A percentile compares a stretch with the other conserved stretches of the same genome.
Evolutionary conservation across 225 moss, liverwort and hornwort species (phyloP).

Genomic region (Physcomitrium patens): DNA sequence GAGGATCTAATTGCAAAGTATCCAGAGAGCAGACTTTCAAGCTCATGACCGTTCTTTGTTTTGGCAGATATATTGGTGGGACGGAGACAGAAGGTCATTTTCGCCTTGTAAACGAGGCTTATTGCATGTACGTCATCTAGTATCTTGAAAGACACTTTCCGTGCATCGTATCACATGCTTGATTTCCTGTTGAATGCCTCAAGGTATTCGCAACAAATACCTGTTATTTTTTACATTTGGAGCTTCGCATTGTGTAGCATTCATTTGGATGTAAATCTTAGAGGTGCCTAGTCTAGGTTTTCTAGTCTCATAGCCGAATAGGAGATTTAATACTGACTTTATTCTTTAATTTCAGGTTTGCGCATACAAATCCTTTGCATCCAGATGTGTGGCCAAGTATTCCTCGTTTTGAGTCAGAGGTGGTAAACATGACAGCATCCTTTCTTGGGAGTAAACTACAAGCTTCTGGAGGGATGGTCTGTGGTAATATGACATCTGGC

Average conservation of each 20-base stretch:
- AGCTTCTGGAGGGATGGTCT: slow-evolving; percentile 86
- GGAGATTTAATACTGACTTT: slow-evolving; percentile 25
- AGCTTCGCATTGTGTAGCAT: not conserved
- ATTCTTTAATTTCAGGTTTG: slow-evolving; percentile 71
- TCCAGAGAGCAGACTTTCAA: slow-evolving; percentile 9
- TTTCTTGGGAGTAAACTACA: slow-evolving; percentile 87
- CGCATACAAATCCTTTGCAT: slow-evolving; percentile 99
- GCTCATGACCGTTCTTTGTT: slow-evolving; percentile 25
- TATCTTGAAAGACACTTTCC: not conserved
- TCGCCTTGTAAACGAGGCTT: slow-evolving; percentile 89
- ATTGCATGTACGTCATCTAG: slow-evolving; percentile 66
- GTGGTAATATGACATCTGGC: slow-evolving; percentile 99
- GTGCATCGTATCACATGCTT: not conserved
- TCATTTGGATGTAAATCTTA: not conserved
- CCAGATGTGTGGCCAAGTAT: slow-evolving; percentile 96
- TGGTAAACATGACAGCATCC: slow-evolving; percentile 95
- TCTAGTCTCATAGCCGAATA: not conserved
- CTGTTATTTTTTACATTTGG: slow-evolving; percentile 8
- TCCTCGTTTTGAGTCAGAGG: slow-evolving; percentile 95
- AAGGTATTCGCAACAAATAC: not conserved
- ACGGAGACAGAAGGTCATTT: slow-evolving; percentile 93
- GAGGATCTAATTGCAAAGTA: not conserved
- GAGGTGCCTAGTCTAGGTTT: not conserved
- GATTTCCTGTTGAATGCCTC: not conserved
- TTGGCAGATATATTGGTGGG: slow-evolving; percentile 92